These are phyloP conservation scores for Streptanthus diversifolius DNA, from an alignment of 345 rosid species.

Conservation along the genomic window DNA sequence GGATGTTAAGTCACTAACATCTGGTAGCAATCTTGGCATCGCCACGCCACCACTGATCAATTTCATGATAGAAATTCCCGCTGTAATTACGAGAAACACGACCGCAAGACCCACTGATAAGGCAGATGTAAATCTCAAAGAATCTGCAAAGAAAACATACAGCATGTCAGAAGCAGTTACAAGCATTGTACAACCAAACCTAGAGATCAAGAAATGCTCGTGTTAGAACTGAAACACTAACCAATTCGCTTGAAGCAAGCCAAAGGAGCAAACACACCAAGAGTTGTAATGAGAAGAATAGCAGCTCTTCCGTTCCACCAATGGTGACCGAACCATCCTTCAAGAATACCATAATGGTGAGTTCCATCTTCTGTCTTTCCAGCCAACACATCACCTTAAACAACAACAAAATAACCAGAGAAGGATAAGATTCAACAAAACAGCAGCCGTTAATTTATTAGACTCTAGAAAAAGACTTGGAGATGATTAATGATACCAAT, in stretches of 20 bases:
- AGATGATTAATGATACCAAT: constrained; percentile 41
- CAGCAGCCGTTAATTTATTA: too few relatives aligned
- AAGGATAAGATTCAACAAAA: not conserved
- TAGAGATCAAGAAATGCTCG: not conserved
- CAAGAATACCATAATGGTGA: constrained; percentile 80
- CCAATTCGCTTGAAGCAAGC: constrained; percentile 86
- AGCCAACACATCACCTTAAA: constrained; percentile 70
- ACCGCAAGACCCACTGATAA: constrained; percentile 81
- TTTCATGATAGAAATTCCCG: constrained; percentile 67
- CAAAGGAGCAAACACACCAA: constrained; percentile 68
- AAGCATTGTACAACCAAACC: not conserved
- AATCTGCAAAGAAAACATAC: constrained; percentile 57
- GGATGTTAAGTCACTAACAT: constrained; percentile 62
- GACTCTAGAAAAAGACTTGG: not conserved
- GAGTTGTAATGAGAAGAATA: constrained; percentile 65
- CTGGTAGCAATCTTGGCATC: constrained; percentile 83
- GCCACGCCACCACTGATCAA: constrained; percentile 58
- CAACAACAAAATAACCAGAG: not conserved
- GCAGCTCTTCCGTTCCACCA: constrained; percentile 78
- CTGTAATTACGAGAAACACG: constrained; percentile 70
- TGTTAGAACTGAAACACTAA: constrained; percentile 26
- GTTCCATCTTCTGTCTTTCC: constrained; percentile 76
- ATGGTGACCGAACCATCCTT: constrained; percentile 85
- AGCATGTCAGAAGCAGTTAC: not conserved
- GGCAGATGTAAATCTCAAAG: constrained; percentile 81